Base-by-base conservation (phyloP, 2,329 filamentous ascomycete species). In the Thelonectria discophora region DNA sequence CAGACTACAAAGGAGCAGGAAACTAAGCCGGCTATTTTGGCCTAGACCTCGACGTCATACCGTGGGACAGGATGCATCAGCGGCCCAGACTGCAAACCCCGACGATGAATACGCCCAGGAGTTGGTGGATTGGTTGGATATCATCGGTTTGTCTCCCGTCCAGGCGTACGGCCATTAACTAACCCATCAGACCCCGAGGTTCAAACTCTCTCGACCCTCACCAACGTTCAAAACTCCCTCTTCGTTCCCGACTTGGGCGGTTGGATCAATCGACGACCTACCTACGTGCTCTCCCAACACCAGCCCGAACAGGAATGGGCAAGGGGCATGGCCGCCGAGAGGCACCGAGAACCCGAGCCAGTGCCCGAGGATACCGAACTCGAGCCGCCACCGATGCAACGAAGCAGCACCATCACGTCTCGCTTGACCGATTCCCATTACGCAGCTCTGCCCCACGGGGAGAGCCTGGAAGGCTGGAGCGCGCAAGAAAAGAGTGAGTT, bases 151-250 rank as follows among this genome's bases (percentile, higher is more conserved):
- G 73, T 24, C 9, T 24, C 11, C 27, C 8, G 6, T 1, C 11
- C 17, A 11, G 42, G 7, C 2, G 12, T 2, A 46, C 18, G 6
- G 32, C 42, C 2, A 40, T 18, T n/a, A 59, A 45, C 7, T 3
- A 5, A 24, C 6, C 65, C 12, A 17, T 30, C 11, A 93, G 92
- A 96, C 70, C 92, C 92, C 43, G 91, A 96, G 78, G 88, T 97
- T 3, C 88, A 91, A 37, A 92, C 92, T 0, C 80, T 97, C 3
- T 92, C 91, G 0, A 94, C 92, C 13, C 84, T 96, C 10, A 96
- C 91, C 45, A 97, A 97, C 71, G 89, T 97, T 18, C 92, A 96
- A 72, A 97, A 97, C 74, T 95, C 92, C 0, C 86, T 97, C 10
- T 96, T 96, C 76, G 81, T 96, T 2, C 93, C 93, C 0, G 89